Conservation (phyloP, 208 protist genomes). For the Naegleria lovaniensis region DNA sequence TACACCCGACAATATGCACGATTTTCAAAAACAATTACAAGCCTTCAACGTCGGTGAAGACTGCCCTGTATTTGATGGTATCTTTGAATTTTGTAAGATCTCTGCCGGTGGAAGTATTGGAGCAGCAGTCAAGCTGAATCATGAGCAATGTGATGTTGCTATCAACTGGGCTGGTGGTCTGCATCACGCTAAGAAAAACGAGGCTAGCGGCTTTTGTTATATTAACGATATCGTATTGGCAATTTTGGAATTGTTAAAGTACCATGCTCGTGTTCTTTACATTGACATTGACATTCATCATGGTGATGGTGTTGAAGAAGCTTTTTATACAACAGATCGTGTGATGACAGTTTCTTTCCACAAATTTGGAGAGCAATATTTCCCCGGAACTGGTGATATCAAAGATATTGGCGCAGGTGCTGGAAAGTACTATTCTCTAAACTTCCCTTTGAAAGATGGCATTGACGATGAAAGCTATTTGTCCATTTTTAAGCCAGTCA, state of each 20-base stretch:
- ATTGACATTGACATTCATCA: constrained; percentile 99
- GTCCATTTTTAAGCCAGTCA: constrained; percentile 85
- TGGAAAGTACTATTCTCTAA: constrained; percentile 67
- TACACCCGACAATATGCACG: constrained; percentile 38
- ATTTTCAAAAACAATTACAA: constrained; percentile 28
- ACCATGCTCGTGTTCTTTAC: constrained; percentile 93
- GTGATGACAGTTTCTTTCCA: constrained; percentile 99
- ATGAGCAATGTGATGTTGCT: constrained; percentile 78
- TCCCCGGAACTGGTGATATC: constrained; percentile 91
- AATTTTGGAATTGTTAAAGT: constrained; percentile 97
- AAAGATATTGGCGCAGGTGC: constrained; percentile 68
- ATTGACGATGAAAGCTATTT: constrained; percentile 76
- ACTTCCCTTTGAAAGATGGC: constrained; percentile 75
- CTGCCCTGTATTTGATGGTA: constrained; percentile 78
- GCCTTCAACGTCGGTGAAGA: constrained; percentile 71
- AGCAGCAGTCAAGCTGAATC: constrained; percentile 86
- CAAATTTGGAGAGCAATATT: constrained; percentile 93
- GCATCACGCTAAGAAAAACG: constrained; percentile 87
- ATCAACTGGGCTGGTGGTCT: constrained; percentile 99
- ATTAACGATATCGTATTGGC: constrained; percentile 99
- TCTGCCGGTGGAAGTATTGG: constrained; percentile 76
- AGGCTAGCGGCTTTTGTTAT: constrained; percentile 96
- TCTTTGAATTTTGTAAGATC: constrained; percentile 70
- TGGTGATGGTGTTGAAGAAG: constrained; percentile 97
- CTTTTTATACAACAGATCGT: constrained; percentile 97